These are phyloP conservation scores for Amoebophrya sp. DNA, from an alignment of 169 alveolate genomes.

Conservation along the genomic window DNA sequence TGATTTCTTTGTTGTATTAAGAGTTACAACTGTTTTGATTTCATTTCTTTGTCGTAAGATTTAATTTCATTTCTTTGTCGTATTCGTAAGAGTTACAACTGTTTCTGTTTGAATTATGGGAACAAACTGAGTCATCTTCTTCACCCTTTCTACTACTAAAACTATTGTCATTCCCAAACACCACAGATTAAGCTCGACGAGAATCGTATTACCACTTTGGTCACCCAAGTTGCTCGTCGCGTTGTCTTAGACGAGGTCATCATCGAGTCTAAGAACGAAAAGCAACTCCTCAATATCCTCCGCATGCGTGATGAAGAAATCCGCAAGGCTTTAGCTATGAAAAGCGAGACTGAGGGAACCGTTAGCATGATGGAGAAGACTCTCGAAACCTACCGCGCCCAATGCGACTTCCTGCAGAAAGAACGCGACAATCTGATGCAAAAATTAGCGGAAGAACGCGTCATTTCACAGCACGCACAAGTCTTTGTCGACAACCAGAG, in stretches of 20 bases:
- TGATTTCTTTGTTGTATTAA: no score
- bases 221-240: not conserved
- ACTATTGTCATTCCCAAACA: no score
- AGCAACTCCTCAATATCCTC: not conserved
- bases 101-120: no score
- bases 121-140: no score
- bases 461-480: not conserved
- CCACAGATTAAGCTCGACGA: not conserved
- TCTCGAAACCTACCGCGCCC: not conserved
- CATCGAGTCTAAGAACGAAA: not conserved
- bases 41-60: no score
- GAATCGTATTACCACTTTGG: not conserved
- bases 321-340: not conserved
- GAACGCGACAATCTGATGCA: not conserved
- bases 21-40: no score
- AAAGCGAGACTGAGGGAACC: not conserved
- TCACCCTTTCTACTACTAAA: no score
- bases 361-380: not conserved
- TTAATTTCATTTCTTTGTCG: no score
- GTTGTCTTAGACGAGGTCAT: not conserved
- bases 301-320: not conserved
- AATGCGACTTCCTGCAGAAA: not conserved
- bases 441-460: not conserved
- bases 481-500: not conserved
- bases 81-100: no score